phyloP scores from a whole-genome alignment of 371 early-diverging fungal genomes.

The Syncephalastrum racemosum region DNA sequence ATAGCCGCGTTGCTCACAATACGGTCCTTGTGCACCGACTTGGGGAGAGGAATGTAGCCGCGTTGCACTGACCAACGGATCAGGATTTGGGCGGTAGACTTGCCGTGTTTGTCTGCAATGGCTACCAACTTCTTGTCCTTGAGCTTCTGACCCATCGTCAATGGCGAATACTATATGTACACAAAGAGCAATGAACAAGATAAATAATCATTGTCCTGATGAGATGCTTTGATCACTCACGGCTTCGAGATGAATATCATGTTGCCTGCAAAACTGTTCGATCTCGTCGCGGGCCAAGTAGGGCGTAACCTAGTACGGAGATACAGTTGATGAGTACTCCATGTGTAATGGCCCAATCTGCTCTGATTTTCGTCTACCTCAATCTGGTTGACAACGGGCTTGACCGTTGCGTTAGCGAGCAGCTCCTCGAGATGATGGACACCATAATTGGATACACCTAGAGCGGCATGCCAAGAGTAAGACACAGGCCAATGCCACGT shows the following conservation, averaged over 20 bases:
- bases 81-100: constrained; percentile 47
- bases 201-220: neutral
- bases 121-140: constrained; percentile 41
- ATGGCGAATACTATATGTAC: constrained; percentile 48
- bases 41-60: constrained; percentile 56
- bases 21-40: constrained; percentile 46
- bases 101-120: constrained; percentile 46
- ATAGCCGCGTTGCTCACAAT: constrained; percentile 55
- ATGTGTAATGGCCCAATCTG: neutral
- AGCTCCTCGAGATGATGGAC: constrained; percentile 57
- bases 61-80: constrained; percentile 39
- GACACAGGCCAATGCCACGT: too few relatives aligned
- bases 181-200: neutral
- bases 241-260: constrained; percentile 55
- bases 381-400: constrained; percentile 68
- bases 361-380: constrained; percentile 40
- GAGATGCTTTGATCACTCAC: neutral
- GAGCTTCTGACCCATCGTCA: constrained; percentile 51
- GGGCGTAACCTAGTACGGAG: constrained; percentile 18
- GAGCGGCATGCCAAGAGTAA: constrained; percentile 14
- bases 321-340: neutral
- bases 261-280: constrained; percentile 40
- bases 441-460: constrained; percentile 70
- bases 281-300: constrained; percentile 43
- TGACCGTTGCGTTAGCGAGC: constrained; percentile 51